These are phyloP conservation scores for Pestalotiopsis sp. DNA, from an alignment of 2,329 filamentous ascomycete genomes.

Conservation along the genomic window DNA sequence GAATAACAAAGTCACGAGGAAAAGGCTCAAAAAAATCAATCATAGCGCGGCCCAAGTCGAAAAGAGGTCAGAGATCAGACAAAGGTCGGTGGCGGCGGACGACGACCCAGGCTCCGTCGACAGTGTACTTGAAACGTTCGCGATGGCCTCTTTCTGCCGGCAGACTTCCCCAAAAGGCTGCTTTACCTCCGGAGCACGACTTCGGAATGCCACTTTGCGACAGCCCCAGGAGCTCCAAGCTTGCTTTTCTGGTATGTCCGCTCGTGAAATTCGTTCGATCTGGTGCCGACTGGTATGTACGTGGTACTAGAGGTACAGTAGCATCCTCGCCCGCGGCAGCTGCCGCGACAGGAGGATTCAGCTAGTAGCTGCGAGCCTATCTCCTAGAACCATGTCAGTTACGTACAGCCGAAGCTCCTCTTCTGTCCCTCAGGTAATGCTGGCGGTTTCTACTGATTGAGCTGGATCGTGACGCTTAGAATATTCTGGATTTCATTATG, in stretches of 20 bases:
- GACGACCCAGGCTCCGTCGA: not conserved
- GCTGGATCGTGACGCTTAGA: not conserved
- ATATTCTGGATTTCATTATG: no score
- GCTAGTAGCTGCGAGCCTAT: not conserved
- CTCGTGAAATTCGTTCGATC: not conserved
- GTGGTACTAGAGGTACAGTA: not conserved
- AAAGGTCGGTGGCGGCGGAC: not conserved
- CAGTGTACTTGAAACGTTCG: slow-evolving; percentile 9
- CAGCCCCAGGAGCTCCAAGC: not conserved
- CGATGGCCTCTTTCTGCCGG: not conserved
- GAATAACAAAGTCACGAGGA: not conserved
- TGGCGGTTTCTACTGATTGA: not conserved
- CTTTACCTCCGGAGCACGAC: slow-evolving; percentile 9
- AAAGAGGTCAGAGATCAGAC: not conserved
- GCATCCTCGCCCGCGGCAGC: not conserved
- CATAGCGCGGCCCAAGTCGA: not conserved
- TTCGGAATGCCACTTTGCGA: slow-evolving; percentile 4
- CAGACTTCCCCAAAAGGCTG: slow-evolving; percentile 3
- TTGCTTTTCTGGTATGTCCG: not conserved
- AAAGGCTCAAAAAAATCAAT: not conserved
- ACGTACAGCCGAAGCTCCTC: not conserved
- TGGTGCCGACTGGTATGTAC: not conserved
- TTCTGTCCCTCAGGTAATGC: not conserved
- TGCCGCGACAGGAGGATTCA: not conserved
- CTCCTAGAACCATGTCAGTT: not conserved